Base-by-base conservation (phyloP, 768 basidiomycete genomes). In the Gelatoporia subvermispora region DNA sequence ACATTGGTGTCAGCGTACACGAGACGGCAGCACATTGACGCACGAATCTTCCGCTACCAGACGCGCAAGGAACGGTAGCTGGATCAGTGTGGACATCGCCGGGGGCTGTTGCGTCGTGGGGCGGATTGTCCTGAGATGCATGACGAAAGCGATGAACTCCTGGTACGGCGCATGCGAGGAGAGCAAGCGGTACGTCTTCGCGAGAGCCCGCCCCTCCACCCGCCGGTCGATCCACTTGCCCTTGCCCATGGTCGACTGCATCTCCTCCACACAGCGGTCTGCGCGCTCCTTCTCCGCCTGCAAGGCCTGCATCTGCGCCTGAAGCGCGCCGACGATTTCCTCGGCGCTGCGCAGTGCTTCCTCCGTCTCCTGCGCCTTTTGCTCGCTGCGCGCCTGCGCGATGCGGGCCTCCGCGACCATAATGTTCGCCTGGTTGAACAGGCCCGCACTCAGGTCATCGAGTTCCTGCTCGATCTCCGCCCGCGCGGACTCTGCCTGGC, bases 331-430 rank as follows among this genome's bases (percentile, higher is more conserved):
- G 25, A 95, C 87, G 3, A 85, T 86, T 51, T 93, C 88, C 65
- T 95, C 93, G 0, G 92, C 88, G n/a, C 81, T 79, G 56, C 77
- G 82, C 50, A 94, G 65, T 8, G 89, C 85, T 20, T 74, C 71
- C 65, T 95, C 89, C 10, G 90, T 83, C 25, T 83, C 82, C 50
- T 79, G 78, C 2, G 85, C 81, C 60, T 89, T 88, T 36, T 83
- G 75, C 60, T 93, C 77, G 72, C 88, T 84, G 52, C 73, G 61
- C 31, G 85, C 83, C 31, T 75, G 71, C 15, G 65, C 70, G 51
- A 83, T 76, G 15, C 93, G 79, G 18, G 94, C 95, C 62, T 92
- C 88, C 0, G 90, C 92, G n/a, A 98, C 95, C 96, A 99, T 99
- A 5, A 78, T 84, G 64, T 99, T 98, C 5, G 95, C 95, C 68